A percentile compares a stretch with the other conserved stretches of the same genome.
Conservation (phyloP, 345 rosid genomes). For the Microcos paniculata region DNA sequence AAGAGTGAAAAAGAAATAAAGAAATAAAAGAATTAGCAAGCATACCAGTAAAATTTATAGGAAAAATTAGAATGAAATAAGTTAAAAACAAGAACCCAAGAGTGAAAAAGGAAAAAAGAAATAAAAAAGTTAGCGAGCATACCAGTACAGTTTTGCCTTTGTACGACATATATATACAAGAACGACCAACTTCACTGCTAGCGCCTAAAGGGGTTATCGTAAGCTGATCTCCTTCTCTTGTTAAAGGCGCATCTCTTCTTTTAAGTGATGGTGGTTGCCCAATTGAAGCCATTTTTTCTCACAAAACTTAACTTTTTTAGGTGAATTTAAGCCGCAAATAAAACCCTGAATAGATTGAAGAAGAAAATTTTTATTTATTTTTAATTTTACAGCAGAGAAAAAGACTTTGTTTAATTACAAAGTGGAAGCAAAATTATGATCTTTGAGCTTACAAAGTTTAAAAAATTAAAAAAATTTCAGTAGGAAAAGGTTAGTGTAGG, state of each 20-base stretch:
- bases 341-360: neutral
- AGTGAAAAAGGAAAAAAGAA: neutral
- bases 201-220: too few relatives aligned
- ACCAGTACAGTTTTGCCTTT: constrained; percentile 29
- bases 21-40: neutral
- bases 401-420: neutral
- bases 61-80: neutral
- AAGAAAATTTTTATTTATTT: neutral
- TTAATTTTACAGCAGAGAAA: neutral
- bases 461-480: too few relatives aligned
- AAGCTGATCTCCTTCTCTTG: constrained; percentile 44
- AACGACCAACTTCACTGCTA: constrained; percentile 19
- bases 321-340: neutral
- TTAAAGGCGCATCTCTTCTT: constrained; percentile 55
- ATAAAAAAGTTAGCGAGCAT: neutral
- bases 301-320: neutral
- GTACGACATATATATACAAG: too few relatives aligned
- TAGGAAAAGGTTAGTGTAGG: too few relatives aligned
- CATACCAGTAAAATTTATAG: constrained; percentile 35
- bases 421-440: neutral
- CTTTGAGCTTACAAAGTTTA: neutral
- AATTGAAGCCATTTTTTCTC: constrained; percentile 48
- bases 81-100: neutral
- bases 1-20: neutral
- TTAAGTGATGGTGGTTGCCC: constrained; percentile 52